phyloP scores from a whole-genome alignment of 1,139 yeast genomes.

The Yamadazyma epiphylla region DNA sequence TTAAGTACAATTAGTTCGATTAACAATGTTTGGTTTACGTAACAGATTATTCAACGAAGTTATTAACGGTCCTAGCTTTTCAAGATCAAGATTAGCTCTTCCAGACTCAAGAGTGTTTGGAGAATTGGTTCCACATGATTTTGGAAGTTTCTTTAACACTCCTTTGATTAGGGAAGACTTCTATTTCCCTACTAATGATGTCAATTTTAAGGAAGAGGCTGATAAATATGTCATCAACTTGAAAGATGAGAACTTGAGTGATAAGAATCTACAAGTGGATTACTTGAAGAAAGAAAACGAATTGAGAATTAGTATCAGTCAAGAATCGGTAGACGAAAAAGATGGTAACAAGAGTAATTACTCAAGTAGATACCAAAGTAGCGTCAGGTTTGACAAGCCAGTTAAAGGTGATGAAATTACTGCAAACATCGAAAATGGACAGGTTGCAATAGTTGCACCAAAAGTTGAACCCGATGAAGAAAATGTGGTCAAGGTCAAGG shows the following conservation, averaged over 20 bases:
- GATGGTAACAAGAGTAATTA: constrained; percentile 8
- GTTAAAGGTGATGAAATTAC: constrained; percentile 16
- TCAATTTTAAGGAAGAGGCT: constrained; percentile 18
- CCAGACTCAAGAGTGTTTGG: constrained; percentile 3
- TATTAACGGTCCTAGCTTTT: constrained; percentile 5
- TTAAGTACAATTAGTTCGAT: too few species aligned
- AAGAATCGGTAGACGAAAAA: constrained; percentile 9
- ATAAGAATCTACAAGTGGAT: constrained; percentile 19
- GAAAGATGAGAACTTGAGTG: constrained; percentile 14
- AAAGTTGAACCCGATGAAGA: constrained; percentile 17
- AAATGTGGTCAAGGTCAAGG: constrained; percentile 12
- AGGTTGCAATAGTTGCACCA: constrained; percentile 18
- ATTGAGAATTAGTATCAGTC: constrained; percentile 11
- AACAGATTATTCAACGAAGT: constrained; percentile 7
- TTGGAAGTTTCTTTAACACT: constrained; percentile 6
- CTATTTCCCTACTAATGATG: constrained; percentile 11
- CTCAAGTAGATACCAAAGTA: constrained; percentile 15
- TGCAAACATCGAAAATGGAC: constrained; percentile 16
- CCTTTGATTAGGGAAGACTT: constrained; percentile 9
- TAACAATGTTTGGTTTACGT: constrained; percentile 7
- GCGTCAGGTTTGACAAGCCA: constrained; percentile 18
- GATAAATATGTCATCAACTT: constrained; percentile 18
- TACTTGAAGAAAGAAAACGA: constrained; percentile 19
- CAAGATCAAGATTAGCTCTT: constrained; percentile 4
- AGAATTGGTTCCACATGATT: constrained; percentile 2